Evolutionary conservation across 768 basidiomycete species (phyloP), one percentile per base, ranked within the genome.

Genomic region (Candolleomyces efflorescens): DNA sequence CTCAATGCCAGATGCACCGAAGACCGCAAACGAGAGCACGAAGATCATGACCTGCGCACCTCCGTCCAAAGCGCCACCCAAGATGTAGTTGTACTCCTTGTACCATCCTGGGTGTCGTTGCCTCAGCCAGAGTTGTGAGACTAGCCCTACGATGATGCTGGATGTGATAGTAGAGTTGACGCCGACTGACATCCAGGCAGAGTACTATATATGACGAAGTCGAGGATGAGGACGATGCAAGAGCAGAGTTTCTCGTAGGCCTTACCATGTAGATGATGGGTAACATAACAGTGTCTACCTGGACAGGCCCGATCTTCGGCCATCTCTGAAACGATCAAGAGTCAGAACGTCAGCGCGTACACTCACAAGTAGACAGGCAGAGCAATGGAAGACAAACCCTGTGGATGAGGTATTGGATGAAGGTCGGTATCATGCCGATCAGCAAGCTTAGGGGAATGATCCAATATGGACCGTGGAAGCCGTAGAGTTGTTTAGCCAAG

Each of bases 41-140:
- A 85, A 84, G 27, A 83, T 76, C 81, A 85, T 84, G 50, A 84
- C 76, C 65, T 86, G 85, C 15, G 82, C 80, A 9, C 86, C 85
- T 24, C 85, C 85, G 63, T 86, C 84, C 37, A 86, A 70, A 6
- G 82, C 87, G 43, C 85, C 88, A 26, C 84, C 84, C 3, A 88
- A 68, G 39, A 86, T 80, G 64, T 85, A 86, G 65, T 87, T 86
- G 67, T 85, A 85, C 63, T 75, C 77, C 64, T 80, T 79, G 69
- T 85, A 89, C 86, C 86, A 90, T 13, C 78, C 77, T 1, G 87
- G 83, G 56, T 84, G 73, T 59, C 80, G 78, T 39, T 69, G 76
- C 36, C 85, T 73, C 20, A 87, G 63, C 81, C 82, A 87, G 23
- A 80, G 64, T 55, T 88, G 87, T 1, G 86, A 86, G 38, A 79